phyloP scores from a whole-genome alignment of 352 stramenopile species.

The Pythium aquatile region DNA sequence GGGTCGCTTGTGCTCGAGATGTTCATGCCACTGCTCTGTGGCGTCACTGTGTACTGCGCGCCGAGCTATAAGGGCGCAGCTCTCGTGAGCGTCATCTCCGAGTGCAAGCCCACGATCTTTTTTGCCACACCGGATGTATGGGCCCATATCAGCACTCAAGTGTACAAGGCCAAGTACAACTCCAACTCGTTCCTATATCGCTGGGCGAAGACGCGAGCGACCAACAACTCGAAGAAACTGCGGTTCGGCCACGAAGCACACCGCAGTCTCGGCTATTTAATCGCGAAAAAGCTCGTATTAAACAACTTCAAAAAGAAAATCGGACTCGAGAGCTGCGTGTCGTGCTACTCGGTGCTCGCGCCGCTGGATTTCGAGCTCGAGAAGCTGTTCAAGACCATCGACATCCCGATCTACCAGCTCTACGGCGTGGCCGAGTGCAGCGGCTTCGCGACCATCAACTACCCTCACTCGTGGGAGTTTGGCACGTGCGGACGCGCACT shows the following conservation, averaged over 20 bases:
- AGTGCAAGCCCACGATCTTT: constrained; percentile 66
- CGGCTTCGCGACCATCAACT: constrained; percentile 74
- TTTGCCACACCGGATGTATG: constrained; percentile 78
- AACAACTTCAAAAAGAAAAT: constrained; percentile 80
- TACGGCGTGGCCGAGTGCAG: constrained; percentile 65
- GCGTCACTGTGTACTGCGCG: constrained; percentile 59
- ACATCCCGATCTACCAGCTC: constrained; percentile 80
- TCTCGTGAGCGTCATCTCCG: constrained; percentile 52
- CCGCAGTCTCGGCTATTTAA: constrained; percentile 70
- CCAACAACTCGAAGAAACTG: constrained; percentile 78
- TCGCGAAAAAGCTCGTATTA: constrained; percentile 77
- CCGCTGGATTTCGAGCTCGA: constrained; percentile 80
- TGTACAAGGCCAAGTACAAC: constrained; percentile 73
- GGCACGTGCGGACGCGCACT: constrained; percentile 64
- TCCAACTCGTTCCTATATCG: constrained; percentile 66
- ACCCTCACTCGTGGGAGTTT: constrained; percentile 70
- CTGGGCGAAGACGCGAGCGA: constrained; percentile 78
- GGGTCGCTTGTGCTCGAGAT: constrained; percentile 71
- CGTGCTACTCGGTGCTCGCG: constrained; percentile 75
- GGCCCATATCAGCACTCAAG: constrained; percentile 61
- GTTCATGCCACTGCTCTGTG: constrained; percentile 65
- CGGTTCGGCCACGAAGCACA: constrained; percentile 50
- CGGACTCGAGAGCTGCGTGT: constrained; percentile 65
- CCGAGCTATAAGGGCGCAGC: constrained; percentile 37
- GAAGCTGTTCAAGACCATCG: constrained; percentile 80